phyloP scores from a whole-genome alignment of 202 grass and related monocot species.

The Setaria viridis region DNA sequence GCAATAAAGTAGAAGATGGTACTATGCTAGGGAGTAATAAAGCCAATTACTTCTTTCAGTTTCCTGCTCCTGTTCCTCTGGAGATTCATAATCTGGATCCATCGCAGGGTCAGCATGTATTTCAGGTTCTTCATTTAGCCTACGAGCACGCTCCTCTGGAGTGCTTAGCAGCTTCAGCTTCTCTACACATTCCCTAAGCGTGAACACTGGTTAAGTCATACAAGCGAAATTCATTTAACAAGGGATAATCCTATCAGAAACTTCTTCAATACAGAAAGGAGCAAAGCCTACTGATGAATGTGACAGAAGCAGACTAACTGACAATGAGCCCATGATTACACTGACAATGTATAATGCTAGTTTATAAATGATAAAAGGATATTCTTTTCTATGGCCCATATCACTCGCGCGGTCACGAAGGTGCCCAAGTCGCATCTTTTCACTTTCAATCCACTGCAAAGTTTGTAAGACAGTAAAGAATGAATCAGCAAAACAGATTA shows the following conservation, averaged over 20 bases:
- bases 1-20: conserved; percentile 26
- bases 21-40: conserved; percentile 17
- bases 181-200: conserved; percentile 98
- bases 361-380: conserved; percentile 69
- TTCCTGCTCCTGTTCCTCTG: conserved; percentile 87
- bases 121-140: conserved; percentile 87
- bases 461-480: conserved; percentile 27
- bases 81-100: conserved; percentile 96
- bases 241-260: background rate
- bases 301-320: conserved; percentile 13
- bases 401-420: conserved; percentile 99
- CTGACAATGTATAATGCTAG: conserved; percentile 6
- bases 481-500: conserved; percentile 31
- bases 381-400: conserved; percentile 99
- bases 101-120: conserved; percentile 93
- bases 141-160: conserved; percentile 87
- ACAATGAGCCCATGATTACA: background rate
- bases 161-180: conserved; percentile 87
- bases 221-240: conserved; percentile 40
- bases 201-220: conserved; percentile 65
- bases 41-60: conserved; percentile 65
- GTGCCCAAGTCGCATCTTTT: conserved; percentile 90
- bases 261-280: conserved; percentile 4
- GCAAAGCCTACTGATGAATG: background rate
- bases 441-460: conserved; percentile 97